A percentile compares a stretch with the other conserved stretches of the same genome.
phyloP scores from a whole-genome alignment of 2,329 filamentous ascomycete genomes.

The Hypoxylon sp. region DNA sequence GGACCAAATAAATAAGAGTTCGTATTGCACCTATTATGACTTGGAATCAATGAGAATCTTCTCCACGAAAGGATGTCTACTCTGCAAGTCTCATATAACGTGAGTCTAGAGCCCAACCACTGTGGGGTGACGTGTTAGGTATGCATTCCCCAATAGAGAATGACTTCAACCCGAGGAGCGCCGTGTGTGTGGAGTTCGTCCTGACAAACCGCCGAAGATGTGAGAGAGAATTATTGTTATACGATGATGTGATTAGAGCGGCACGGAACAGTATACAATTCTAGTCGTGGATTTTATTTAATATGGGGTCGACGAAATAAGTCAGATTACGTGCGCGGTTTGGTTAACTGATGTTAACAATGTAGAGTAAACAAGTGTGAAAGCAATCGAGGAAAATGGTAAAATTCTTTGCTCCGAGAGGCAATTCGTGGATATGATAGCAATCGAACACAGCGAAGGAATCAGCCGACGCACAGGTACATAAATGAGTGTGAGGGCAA shows the following conservation, averaged over 20 bases:
- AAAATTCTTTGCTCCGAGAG: slow-evolving; percentile 35
- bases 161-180: slow-evolving; percentile 32
- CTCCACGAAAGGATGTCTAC: slow-evolving; percentile 21
- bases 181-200: slow-evolving; percentile 40
- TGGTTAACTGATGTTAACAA: slow-evolving; percentile 6
- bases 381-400: slow-evolving; percentile 17
- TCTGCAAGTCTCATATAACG: slow-evolving; percentile 50
- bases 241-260: slow-evolving; percentile 28
- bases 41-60: slow-evolving; percentile 33
- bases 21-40: slow-evolving; percentile 29
- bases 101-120: slow-evolving; percentile 49
- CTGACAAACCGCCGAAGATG: slow-evolving; percentile 21
- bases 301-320: slow-evolving; percentile 18
- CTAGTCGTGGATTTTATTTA: slow-evolving; percentile 21
- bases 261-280: slow-evolving; percentile 21
- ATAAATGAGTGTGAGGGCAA: slow-evolving; percentile 32
- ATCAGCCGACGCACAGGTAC: slow-evolving; percentile 35
- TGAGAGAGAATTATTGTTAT: slow-evolving; percentile 24
- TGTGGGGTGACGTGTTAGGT: slow-evolving; percentile 48
- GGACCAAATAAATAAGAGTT: slow-evolving; percentile 28
- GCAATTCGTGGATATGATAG: slow-evolving; percentile 34
- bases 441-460: slow-evolving; percentile 29
- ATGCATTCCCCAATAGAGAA: slow-evolving; percentile 41
- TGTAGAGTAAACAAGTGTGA: slow-evolving; percentile 14
- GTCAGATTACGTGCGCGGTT: slow-evolving; percentile 17